Base-by-base conservation (phyloP, 1,284 basidiomycete species). In the Phlebopus sp. region DNA sequence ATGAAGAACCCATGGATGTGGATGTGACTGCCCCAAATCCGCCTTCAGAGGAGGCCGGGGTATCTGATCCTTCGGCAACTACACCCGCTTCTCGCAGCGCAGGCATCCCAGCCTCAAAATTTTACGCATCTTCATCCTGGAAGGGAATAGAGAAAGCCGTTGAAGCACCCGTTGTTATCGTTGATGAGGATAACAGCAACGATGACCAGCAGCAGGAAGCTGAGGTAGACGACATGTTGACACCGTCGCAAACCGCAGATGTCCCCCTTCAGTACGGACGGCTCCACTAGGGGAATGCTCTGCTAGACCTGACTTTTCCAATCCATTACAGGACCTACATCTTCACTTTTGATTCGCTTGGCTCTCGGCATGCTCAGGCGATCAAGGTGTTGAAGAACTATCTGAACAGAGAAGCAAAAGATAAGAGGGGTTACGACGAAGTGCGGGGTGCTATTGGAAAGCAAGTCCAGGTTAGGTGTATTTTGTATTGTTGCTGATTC, bases 291-390 rank as follows among this genome's bases (percentile, higher is more conserved):
- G 19, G 11, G 49, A 13, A 31, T 25, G 35, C 5, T 29, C 27
- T 29, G 27, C 25, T 48, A 39, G 30, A 7, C 23, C 11, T 37
- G 29, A 40, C 40, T 8, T n/a, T 18, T 41, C 14, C 39, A 23
- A 19, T 44, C 31, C 48, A 19, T 34, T 34, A 43, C 54, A 92
- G 90, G 41, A 83, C 90, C 3, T 82, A 79, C 56, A 86, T 97
- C 36, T 82, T 93, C 60, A 90, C 83, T 0, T 79, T 98, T 44
- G 96, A 99, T 64, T 97, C 94, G 1, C 77, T 99, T 23, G 85
- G 86, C 1, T 70, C 71, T 10, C 68, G 70, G 13, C 96, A 97
- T 66, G 69, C 70, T 0, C 74, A 79, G 17, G 90, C 84, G 1
- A 64, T 74, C 37, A 85, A 71, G 36, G 75, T 74, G 14, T 76